These are phyloP conservation scores for Coix lacrymajobi DNA, from an alignment of 176 grass and related monocot species.

Conservation along the genomic window DNA sequence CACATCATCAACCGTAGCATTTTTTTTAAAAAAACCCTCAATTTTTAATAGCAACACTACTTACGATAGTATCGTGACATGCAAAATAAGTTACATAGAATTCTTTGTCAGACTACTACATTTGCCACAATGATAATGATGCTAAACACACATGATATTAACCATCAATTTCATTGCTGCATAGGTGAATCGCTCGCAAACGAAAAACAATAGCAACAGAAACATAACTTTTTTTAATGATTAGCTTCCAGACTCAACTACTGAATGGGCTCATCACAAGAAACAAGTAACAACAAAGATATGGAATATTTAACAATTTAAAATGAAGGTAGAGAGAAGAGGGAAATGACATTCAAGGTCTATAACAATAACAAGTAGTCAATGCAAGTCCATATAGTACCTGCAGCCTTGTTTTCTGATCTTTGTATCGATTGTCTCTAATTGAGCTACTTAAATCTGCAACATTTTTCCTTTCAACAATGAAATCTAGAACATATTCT, in stretches of 20 bases:
- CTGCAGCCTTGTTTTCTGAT: conserved; percentile 90
- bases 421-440: conserved; percentile 82
- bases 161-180: background rate
- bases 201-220: background rate
- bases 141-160: conserved; percentile 6
- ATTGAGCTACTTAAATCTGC: conserved; percentile 70
- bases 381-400: conserved; percentile 27
- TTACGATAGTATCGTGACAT: background rate
- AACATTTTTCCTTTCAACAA: conserved; percentile 91
- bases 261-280: background rate
- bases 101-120: background rate
- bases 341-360: background rate
- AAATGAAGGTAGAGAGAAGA: background rate
- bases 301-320: background rate
- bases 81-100: background rate
- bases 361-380: background rate
- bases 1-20: background rate
- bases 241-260: background rate
- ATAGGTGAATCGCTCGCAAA: background rate
- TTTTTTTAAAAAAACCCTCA: background rate
- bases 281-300: background rate
- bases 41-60: background rate
- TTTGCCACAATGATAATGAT: background rate
- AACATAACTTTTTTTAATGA: background rate
- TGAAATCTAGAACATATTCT: conserved; percentile 93